Evolutionary conservation across 1,284 basidiomycete species (phyloP), one percentile per base, ranked within the genome.

Genomic region (Leccinum insolens): DNA sequence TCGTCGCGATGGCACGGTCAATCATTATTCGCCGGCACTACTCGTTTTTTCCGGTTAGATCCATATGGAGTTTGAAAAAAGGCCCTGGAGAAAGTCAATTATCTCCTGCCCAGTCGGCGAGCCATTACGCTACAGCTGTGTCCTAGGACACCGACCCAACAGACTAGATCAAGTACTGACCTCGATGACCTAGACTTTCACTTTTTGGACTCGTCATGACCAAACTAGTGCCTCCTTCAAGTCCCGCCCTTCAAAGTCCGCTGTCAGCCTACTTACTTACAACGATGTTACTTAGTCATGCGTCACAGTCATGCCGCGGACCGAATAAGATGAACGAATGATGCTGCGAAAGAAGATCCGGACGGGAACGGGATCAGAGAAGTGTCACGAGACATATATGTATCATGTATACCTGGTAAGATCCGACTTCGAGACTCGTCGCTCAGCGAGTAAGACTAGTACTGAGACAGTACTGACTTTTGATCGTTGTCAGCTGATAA

Each of bases 301-400:
- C 2, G 31, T 31, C 31, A 34, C 9, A 28, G 11, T 49, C n/a
- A 61, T 74, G 63, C 63, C 72, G 73, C 74, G 74, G 74, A 66
- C 37, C 63, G 52, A 72, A 41, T 72, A 65, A n/a, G 34, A 61
- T 28, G 37, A 22, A 41, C 37, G n/a, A 22, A 22, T 57, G 62
- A 46, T n/a, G 15, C 44, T 44, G n/a, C 55, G 39, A 64, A 49
- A 68, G 66, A 74, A 73, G 72, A 73, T 73, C 72, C 74, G 73
- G 59, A n/a, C 59, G n/a, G 20, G 20, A 22, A n/a, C 55, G n/a
- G 20, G 12, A 22, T 52, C 49, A 22, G 20, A 31, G 52, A 59
- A 61, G 8, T 52, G 55, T 67, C 65, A 67, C 44, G 46, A n/a
- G 70, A 68, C 65, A 63, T 61, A 12, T 62, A 64, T 46, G 44